Base-by-base conservation (phyloP, 208 protist genomes). In the Acanthamoeba castellanii region DNA sequence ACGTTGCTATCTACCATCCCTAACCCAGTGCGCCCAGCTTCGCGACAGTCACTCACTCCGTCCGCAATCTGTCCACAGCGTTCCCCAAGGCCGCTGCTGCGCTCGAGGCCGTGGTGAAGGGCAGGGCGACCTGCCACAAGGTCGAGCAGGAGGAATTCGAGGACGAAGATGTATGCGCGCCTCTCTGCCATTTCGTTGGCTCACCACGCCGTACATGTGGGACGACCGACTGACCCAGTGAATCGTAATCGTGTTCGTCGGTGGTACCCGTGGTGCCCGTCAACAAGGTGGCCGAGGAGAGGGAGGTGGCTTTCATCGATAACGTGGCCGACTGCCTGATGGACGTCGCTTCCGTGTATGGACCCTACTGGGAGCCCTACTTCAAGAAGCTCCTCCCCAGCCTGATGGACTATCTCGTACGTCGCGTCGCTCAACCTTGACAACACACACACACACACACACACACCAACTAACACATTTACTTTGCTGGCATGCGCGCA, bases 371-470 rank as follows among this genome's bases (percentile, higher is more conserved):
- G 61, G 64, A 76, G 34, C 87, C 87, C 34, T 76, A 32, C 64
- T 76, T 92, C 87, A 92, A 92, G 61, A 76, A 92, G 55, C 52
- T 92, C 25, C 64, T 76, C 37, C 87, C 87, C 8, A 47, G 42
- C 87, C 55, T 92, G 37, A 30, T 92, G 30, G 64, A 68, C 32
- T 92, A 92, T 76, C 64, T 92, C 61, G 82, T 90, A 66, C 82
- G 47, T 45, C 42, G 6, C 57, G 16, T 22, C 20, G 68, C 4
- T 11, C 30, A 9, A 78, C 22, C 20, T 25, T 4, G 37, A 16
- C 13, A 14, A 78, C n/a, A 6, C 9, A 0, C 32, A n/a, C 34
- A 42, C 34, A 14, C 20, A 18, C 50, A 55, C 50, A 3, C 68
- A 76, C 47, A 11, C 32, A 42, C 37, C 37, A 47, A 47, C 42